Evolutionary conservation across 495 filamentous ascomycete genomes (phyloP).

Genomic region (Immersiella caudata): DNA sequence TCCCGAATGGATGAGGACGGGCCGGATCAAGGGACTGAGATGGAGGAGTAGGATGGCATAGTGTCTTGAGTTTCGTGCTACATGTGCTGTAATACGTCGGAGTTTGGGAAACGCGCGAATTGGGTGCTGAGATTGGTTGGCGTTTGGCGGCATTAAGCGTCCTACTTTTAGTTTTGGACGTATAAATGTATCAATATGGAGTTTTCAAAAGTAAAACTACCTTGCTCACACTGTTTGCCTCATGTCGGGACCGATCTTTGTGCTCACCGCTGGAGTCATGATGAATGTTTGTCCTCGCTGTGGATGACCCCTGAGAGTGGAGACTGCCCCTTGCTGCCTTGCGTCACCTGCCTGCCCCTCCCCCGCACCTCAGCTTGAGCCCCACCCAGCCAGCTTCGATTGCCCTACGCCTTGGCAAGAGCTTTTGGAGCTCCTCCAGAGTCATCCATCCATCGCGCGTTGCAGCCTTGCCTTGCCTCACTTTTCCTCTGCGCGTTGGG

Average conservation of each 20-base stretch:
- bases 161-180: background rate
- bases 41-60: slow-evolving; percentile 3
- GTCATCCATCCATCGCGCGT: background rate
- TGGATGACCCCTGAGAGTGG: background rate
- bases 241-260: background rate
- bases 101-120: background rate
- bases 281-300: background rate
- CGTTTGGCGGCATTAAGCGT: background rate
- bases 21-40: slow-evolving; percentile 17
- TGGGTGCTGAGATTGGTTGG: background rate
- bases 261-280: background rate
- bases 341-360: slow-evolving; percentile 4
- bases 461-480: background rate
- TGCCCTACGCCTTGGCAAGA: background rate
- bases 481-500: background rate
- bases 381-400: too few species aligned
- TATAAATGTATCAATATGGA: background rate
- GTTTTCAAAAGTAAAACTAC: too few species aligned
- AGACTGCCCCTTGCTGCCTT: background rate
- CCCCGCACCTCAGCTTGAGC: background rate
- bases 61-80: background rate
- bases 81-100: too few species aligned
- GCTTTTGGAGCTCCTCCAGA: too few species aligned
- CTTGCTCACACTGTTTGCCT: background rate
- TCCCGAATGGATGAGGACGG: slow-evolving; percentile 17